Evolutionary conservation across 2,329 filamentous ascomycete genomes (phyloP).

Genomic region (Paraconiothyrium brasiliense): DNA sequence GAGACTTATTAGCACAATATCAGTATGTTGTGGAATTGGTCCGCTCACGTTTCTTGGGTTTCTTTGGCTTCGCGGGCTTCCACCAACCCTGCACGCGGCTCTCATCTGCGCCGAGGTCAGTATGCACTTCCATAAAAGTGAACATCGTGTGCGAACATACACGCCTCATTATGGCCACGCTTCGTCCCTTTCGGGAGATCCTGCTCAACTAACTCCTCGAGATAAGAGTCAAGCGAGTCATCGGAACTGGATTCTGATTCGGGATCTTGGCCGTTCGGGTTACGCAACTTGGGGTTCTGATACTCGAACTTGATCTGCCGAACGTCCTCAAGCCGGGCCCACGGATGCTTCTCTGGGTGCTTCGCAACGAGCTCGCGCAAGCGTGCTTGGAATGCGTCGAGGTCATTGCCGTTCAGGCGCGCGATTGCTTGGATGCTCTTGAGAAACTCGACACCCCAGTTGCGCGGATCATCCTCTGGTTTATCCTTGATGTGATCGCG

Average conservation of each 20-base stretch:
- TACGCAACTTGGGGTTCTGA: slow-evolving; percentile 29
- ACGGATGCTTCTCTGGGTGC: slow-evolving; percentile 42
- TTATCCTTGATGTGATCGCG: slow-evolving; percentile 45
- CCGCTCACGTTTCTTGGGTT: slow-evolving; percentile 25
- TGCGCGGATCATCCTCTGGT: slow-evolving; percentile 46
- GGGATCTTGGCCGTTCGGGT: slow-evolving; percentile 15
- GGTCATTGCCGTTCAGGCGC: slow-evolving; percentile 37
- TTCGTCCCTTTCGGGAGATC: slow-evolving; percentile 32
- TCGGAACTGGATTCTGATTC: slow-evolving; percentile 25
- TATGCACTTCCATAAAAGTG: not conserved
- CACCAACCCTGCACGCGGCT: slow-evolving; percentile 32
- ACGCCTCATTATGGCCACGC: slow-evolving; percentile 36
- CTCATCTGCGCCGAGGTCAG: slow-evolving; percentile 24
- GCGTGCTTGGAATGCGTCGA: slow-evolving; percentile 37
- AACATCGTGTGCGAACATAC: not conserved
- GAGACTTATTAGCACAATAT: not conserved
- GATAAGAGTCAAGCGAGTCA: slow-evolving; percentile 39
- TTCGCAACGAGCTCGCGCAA: slow-evolving; percentile 35
- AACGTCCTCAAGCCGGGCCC: slow-evolving; percentile 42
- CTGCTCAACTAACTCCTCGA: slow-evolving; percentile 42
- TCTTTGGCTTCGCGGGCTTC: slow-evolving; percentile 39
- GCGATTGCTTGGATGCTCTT: slow-evolving; percentile 45
- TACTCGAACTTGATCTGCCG: slow-evolving; percentile 43
- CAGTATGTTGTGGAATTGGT: not conserved
- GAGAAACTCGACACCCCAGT: slow-evolving; percentile 50